Percentiles rank a stretch among this genome's conserved stretches.
These are phyloP conservation scores for Rhododendron vialii DNA, from an alignment of 148 eudicot genomes.

Conservation along the genomic window DNA sequence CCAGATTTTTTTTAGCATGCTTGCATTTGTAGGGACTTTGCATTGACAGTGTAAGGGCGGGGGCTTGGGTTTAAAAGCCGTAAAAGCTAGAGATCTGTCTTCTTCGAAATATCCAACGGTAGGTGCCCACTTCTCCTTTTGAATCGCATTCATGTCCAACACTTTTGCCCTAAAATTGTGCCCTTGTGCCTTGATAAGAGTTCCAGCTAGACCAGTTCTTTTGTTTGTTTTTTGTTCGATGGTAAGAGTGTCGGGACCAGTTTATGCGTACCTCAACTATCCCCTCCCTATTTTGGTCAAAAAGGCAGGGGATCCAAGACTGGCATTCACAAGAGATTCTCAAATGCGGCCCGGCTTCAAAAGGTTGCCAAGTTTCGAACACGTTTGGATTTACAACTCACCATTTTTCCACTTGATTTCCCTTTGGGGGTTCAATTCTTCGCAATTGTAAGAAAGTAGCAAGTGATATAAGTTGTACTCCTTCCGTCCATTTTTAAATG, in stretches of 20 bases:
- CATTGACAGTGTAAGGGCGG: not conserved
- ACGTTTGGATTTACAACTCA: not conserved
- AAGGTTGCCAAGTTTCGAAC: not conserved
- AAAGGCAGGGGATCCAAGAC: too few species aligned
- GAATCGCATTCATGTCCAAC: not conserved
- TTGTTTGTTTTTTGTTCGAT: not conserved
- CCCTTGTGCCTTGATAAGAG: not conserved
- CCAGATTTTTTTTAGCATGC: conserved; percentile 1
- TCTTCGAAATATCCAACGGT: not conserved
- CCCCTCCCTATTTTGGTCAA: not conserved
- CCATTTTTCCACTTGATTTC: not conserved
- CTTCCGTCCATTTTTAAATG: too few species aligned
- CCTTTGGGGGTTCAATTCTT: not conserved
- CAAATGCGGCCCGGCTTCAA: not conserved
- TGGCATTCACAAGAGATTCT: not conserved
- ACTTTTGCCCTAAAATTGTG: conserved; percentile 4
- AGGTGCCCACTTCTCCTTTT: conserved; percentile 7
- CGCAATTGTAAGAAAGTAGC: not conserved
- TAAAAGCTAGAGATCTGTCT: not conserved
- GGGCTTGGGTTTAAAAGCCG: not conserved
- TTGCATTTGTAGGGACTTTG: not conserved
- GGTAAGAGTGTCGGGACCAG: not conserved
- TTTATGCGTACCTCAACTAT: not conserved
- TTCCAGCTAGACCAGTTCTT: not conserved
- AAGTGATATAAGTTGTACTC: not conserved